Conservation (phyloP, 257 asterid genomes). For the Solanum boliviense region DNA sequence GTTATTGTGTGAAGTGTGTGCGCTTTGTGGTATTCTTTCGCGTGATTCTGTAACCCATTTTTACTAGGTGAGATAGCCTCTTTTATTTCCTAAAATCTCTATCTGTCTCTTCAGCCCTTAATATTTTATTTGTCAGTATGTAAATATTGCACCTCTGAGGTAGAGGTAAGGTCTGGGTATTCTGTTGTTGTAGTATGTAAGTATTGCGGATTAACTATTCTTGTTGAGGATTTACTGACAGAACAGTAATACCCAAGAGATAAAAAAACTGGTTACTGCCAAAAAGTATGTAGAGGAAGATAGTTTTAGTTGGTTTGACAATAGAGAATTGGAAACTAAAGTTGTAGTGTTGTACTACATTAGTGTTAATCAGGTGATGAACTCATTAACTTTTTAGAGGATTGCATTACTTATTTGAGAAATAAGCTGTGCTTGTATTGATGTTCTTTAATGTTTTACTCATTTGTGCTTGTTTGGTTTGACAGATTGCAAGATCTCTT, state of each 20-base stretch:
- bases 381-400: background rate
- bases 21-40: conserved; percentile 56
- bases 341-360: background rate
- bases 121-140: background rate
- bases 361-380: background rate
- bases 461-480: background rate
- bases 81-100: background rate
- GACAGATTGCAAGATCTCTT: background rate
- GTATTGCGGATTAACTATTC: background rate
- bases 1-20: conserved; percentile 48
- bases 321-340: background rate
- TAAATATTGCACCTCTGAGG: background rate
- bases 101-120: background rate
- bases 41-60: conserved; percentile 47
- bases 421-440: background rate
- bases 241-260: background rate
- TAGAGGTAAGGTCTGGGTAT: background rate
- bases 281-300: background rate
- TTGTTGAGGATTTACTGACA: background rate
- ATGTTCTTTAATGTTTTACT: background rate
- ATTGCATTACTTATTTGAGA: background rate
- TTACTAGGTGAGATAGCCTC: conserved; percentile 36
- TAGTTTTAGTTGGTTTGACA: background rate
- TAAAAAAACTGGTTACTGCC: background rate
- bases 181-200: background rate